Evolutionary conservation across 352 stramenopile species (phyloP), one percentile per base, ranked within the genome.

Genomic region (Globisporangium yorkense): DNA sequence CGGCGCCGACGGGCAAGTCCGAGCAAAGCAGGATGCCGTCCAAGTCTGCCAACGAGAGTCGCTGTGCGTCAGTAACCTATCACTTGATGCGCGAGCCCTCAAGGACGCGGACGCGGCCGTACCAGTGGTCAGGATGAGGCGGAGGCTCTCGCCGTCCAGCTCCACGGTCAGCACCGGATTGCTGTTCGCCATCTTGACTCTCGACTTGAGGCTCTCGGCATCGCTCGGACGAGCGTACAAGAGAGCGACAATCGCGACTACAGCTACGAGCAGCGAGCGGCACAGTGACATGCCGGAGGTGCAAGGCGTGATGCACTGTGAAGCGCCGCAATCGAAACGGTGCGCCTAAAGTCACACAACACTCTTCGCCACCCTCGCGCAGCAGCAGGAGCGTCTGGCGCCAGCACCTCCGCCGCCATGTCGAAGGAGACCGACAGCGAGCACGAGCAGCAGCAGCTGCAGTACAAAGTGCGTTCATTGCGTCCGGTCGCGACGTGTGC

Each of bases 381-480:
- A 39, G 1, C 6, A 39, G 33, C 33, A 43, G 37, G 1, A 43
- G 5, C 33, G 10, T 6, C 33, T 37, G 15, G 12, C 33, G 33
- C n/a, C 21, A 21, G 55, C 18, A n/a, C 20, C 12, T 7, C 0
- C 35, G 8, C 18, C 12, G 49, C 37, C 43, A 91, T 93, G 83
- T 89, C 83, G 21, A 90, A 93, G 74, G 83, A 89, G 65, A 90
- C 82, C 4, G 83, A 93, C 59, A 93, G 83, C 65, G 83, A 93
- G 49, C 70, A 84, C 51, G 83, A 93, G 63, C 74, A 68, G 13
- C 82, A 93, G 66, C 83, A 93, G 66, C 80, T 93, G 51, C 87
- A 96, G 62, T 96, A 89, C 66, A 96, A 96, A 70, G 84, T 88
- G 15, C 27, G 57, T 57, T 9, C 16, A 13, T 31, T 15, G 1